Percentiles rank a stretch among this genome's conserved stretches.
Conservation (phyloP, 2,329 filamentous ascomycete species). For the Phyllosticta citrichinensis region DNA sequence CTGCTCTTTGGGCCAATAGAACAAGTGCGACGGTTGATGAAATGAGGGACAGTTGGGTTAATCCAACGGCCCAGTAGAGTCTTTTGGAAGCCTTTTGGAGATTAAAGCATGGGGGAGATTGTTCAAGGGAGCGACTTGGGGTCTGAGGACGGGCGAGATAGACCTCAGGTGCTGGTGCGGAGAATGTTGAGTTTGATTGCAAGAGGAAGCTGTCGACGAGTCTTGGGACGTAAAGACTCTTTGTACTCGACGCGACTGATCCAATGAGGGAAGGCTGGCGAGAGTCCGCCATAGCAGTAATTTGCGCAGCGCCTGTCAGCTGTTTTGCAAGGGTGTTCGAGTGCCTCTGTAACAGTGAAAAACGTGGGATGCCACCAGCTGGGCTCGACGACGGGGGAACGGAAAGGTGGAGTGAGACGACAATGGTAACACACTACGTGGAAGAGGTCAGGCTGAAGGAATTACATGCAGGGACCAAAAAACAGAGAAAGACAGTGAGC, state of each 20-base stretch:
- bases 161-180: neutral
- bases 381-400: neutral
- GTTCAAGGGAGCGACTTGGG: neutral
- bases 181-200: neutral
- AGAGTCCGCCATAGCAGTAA: neutral
- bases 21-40: constrained; percentile 1
- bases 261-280: neutral
- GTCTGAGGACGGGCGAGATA: neutral
- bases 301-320: neutral
- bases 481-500: neutral
- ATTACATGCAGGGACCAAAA: neutral
- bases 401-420: neutral
- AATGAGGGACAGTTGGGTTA: neutral
- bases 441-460: neutral
- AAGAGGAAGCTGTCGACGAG: neutral
- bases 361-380: neutral
- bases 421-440: neutral
- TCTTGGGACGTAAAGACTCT: neutral
- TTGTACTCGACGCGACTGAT: neutral
- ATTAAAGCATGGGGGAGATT: neutral
- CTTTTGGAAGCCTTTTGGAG: neutral
- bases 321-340: neutral
- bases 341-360: neutral
- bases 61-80: neutral
- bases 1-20: neutral